These are phyloP conservation scores for Ogataea nakhonphanomensis DNA, from an alignment of 805 yeast genomes.

Conservation along the genomic window DNA sequence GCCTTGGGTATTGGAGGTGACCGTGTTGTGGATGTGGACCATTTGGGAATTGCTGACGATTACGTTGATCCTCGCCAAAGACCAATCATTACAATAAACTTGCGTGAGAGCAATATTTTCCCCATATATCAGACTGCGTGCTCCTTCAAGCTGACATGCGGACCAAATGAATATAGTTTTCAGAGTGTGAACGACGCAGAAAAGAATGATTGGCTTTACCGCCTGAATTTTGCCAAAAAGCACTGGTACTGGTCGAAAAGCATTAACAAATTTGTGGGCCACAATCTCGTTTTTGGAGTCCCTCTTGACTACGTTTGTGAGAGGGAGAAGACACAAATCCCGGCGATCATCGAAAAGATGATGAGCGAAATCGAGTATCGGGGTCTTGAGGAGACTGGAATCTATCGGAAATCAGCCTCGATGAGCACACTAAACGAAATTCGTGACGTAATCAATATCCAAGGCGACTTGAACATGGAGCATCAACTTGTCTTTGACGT, in stretches of 20 bases:
- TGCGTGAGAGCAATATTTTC: constrained; percentile 44
- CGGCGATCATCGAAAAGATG: constrained; percentile 61
- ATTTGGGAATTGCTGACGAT: constrained; percentile 54
- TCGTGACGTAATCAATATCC: constrained; percentile 42
- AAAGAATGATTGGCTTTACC: constrained; percentile 69
- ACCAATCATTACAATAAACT: constrained; percentile 46
- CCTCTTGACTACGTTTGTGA: constrained; percentile 75
- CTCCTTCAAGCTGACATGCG: constrained; percentile 45
- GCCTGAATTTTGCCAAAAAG: constrained; percentile 43
- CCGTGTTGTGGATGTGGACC: constrained; percentile 43
- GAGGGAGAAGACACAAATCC: constrained; percentile 61
- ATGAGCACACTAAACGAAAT: constrained; percentile 43
- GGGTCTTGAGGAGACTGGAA: constrained; percentile 87
- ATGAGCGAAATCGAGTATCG: constrained; percentile 77
- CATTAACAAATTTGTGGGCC: constrained; percentile 20
- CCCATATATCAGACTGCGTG: constrained; percentile 49
- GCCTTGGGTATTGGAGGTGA: constrained; percentile 43
- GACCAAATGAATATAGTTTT: constrained; percentile 46
- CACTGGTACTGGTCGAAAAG: constrained; percentile 53
- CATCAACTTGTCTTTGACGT: constrained; percentile 54
- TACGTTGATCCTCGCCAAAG: constrained; percentile 44
- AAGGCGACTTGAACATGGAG: constrained; percentile 46
- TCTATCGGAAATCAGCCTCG: constrained; percentile 69
- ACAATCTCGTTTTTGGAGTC: constrained; percentile 70
- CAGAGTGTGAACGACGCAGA: constrained; percentile 65